phyloP scores from a whole-genome alignment of 2,329 filamentous ascomycete genomes.

The Davidsoniella virescens region DNA sequence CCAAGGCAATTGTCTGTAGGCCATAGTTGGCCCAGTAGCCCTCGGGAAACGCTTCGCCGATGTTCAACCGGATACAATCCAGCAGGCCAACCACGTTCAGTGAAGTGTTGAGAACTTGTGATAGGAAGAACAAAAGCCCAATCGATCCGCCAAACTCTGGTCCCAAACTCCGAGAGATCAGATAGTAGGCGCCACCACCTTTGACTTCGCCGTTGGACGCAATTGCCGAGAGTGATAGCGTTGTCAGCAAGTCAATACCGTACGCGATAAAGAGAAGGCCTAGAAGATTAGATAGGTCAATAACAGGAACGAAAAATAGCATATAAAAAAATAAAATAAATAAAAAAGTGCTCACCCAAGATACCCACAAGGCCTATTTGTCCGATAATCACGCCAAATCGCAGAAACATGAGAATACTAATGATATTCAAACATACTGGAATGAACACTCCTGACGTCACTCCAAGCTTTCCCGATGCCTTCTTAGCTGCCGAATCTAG shows the following conservation, averaged over 20 bases:
- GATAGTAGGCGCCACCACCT: constrained; percentile 74
- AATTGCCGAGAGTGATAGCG: constrained; percentile 73
- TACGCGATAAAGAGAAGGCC: constrained; percentile 63
- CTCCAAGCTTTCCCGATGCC: constrained; percentile 47
- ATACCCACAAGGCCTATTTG: constrained; percentile 67
- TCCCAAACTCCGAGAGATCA: constrained; percentile 72
- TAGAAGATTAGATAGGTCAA: constrained; percentile 18
- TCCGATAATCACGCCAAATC: constrained; percentile 72
- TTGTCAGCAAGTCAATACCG: constrained; percentile 66
- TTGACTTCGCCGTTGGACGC: constrained; percentile 81
- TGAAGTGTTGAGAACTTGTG: constrained; percentile 73
- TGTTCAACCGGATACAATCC: constrained; percentile 64
- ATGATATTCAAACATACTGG: constrained; percentile 80
- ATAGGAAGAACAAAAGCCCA: constrained; percentile 76
- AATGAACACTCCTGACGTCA: constrained; percentile 67
- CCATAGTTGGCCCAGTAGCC: constrained; percentile 65
- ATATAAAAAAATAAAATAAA: neutral
- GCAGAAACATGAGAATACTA: constrained; percentile 82
- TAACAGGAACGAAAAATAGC: neutral
- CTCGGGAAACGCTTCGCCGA: constrained; percentile 49
- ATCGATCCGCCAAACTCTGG: constrained; percentile 84
- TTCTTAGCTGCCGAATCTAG: neutral
- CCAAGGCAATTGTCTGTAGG: constrained; percentile 54
- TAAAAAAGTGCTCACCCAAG: constrained; percentile 42
- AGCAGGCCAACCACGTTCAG: constrained; percentile 78